phyloP scores from a whole-genome alignment of 1,284 basidiomycete genomes.

The Ceratobasidium sp. region DNA sequence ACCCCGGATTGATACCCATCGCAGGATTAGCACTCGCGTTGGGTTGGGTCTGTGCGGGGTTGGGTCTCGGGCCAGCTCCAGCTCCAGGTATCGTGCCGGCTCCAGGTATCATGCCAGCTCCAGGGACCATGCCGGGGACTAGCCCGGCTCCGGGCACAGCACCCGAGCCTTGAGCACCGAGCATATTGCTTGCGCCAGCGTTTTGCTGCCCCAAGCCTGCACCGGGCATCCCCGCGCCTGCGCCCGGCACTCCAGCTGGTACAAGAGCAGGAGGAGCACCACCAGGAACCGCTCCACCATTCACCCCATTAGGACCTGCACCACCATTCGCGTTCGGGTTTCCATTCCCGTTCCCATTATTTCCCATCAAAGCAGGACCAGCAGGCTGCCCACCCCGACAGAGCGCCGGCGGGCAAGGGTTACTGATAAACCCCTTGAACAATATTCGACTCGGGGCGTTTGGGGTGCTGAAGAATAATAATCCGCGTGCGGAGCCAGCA shows the following conservation, averaged over 20 bases:
- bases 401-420: constrained; percentile 25
- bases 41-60: constrained; percentile 21
- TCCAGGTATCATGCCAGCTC: background rate
- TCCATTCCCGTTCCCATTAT: background rate
- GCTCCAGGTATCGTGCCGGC: background rate
- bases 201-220: background rate
- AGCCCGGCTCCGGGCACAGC: constrained; percentile 6
- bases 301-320: background rate
- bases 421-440: constrained; percentile 35
- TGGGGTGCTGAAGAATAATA: constrained; percentile 33
- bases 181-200: background rate
- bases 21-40: background rate
- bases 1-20: constrained; percentile 25
- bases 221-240: constrained; percentile 1
- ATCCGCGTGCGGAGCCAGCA: background rate
- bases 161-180: background rate
- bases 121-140: background rate
- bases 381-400: constrained; percentile 36
- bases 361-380: constrained; percentile 15
- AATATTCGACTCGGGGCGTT: constrained; percentile 19
- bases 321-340: background rate
- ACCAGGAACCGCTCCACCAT: background rate
- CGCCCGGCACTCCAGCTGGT: background rate
- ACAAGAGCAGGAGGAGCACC: background rate
- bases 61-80: background rate